Evolutionary conservation across 192 early-diverging fungal genomes (phyloP), one percentile per base, ranked within the genome.

Genomic region (Phlyctochytrium planicorne): DNA sequence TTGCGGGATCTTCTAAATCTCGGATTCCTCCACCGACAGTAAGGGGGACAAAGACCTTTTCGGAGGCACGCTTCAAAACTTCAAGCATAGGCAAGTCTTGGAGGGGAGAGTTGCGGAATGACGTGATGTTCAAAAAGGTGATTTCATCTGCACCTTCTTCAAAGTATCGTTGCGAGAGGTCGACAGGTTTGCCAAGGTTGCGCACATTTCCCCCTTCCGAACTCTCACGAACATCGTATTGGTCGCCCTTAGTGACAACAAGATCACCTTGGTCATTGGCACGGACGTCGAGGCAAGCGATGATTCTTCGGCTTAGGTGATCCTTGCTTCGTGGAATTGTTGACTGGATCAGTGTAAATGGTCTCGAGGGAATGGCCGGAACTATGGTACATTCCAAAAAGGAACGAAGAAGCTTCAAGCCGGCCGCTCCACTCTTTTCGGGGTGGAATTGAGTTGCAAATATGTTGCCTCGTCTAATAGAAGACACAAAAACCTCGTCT

Each of bases 361-460:
- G 40, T 20, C 20, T 6, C 6, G 40, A 14, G n/a, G n/a, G n/a
- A n/a, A n/a, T n/a, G n/a, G n/a, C n/a, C n/a, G n/a, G n/a, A n/a
- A n/a, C n/a, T n/a, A 52, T 84, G 75, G n/a, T n/a, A n/a, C n/a
- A n/a, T 47, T 47, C 40, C 62, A 98, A 84, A 74, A 98, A 98
- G 1, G 92, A 84, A 56, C 83, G 78, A 16, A 99, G 79, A 27
- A 95, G 75, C 34, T 82, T 84, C 30, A 98, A 71, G 17, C 98
- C 98, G 1, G 96, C 91, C 30, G 78, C 83, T 2, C 98, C 98
- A 53, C 89, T 91, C 80, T 99, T 99, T 76, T 99, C 98, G 3
- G 98, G 98, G 71, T 99, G 98, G 80, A 99, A 99, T 78, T 99
- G 98, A 2, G 96, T 98, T 31, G 93, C 91, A 86, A 98, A 95